Conservation (phyloP, 2,329 filamentous ascomycete genomes). For the Chrysosporium queenslandicum region DNA sequence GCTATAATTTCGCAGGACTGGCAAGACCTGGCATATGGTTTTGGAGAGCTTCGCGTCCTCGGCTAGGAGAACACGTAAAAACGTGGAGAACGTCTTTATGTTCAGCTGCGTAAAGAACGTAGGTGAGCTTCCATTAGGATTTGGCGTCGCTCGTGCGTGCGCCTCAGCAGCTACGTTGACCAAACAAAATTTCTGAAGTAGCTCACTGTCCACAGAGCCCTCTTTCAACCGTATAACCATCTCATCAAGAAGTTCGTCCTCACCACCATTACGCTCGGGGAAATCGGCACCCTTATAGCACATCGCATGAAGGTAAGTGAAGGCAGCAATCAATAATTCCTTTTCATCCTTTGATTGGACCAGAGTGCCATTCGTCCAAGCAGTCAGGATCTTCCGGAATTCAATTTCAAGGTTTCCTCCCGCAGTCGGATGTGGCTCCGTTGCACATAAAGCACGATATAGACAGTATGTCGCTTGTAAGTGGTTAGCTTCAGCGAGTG, state of each 20-base stretch:
- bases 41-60: slow-evolving; percentile 52
- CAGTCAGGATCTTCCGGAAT: slow-evolving; percentile 55
- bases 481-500: slow-evolving; percentile 64
- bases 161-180: slow-evolving; percentile 80
- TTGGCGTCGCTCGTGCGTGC: slow-evolving; percentile 53
- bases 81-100: slow-evolving; percentile 60
- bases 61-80: slow-evolving; percentile 60
- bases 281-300: slow-evolving; percentile 71
- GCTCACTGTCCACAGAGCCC: slow-evolving; percentile 48
- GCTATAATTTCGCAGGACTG: slow-evolving; percentile 57
- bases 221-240: slow-evolving; percentile 63
- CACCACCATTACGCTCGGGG: slow-evolving; percentile 65
- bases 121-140: slow-evolving; percentile 40
- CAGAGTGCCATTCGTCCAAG: slow-evolving; percentile 48
- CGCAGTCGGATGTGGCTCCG: slow-evolving; percentile 64
- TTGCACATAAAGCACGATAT: slow-evolving; percentile 68
- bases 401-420: slow-evolving; percentile 67
- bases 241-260: slow-evolving; percentile 73
- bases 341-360: slow-evolving; percentile 33
- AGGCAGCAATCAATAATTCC: slow-evolving; percentile 64
- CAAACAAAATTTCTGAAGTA: slow-evolving; percentile 68
- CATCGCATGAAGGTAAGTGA: slow-evolving; percentile 73
- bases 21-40: slow-evolving; percentile 52
- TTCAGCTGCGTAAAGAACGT: slow-evolving; percentile 67
- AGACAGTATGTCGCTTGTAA: slow-evolving; percentile 82